Evolutionary conservation across 2,329 filamentous ascomycete species (phyloP), one percentile per base, ranked within the genome.

Genomic region (Colletotrichum nymphaeae): DNA sequence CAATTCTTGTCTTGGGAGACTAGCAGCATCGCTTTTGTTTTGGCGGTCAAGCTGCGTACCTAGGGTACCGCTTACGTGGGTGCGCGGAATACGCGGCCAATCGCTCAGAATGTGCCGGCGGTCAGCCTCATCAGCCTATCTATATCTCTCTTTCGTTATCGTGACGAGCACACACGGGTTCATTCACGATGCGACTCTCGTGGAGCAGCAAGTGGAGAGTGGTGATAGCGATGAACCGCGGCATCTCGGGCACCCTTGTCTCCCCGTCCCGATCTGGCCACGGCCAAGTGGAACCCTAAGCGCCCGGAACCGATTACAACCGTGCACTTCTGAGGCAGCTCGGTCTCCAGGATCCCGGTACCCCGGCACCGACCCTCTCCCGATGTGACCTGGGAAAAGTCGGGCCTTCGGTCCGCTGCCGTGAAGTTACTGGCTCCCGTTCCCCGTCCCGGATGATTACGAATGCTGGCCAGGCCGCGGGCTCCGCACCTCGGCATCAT

Each of bases 331-430:
- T 53, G 56, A 57, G 26, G 46, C 49, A 60, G 56, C 24, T 24
- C 53, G 55, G 32, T 28, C 37, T 59, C 12, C 24, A 32, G 64
- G n/a, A 19, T 42, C 37, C 42, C 42, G 42, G 42, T 49, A 37
- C 37, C 58, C n/a, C 58, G 30, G 65, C 35, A 30, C 58, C 65
- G 32, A 49, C 37, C 37, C n/a, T 28, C 62, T 35, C 53, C 67
- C 57, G 35, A 42, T 59, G 65, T 56, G 52, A 63, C 32, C 19
- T 72, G 35, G 64, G 32, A 42, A 30, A 12, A 49, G 16, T 53
- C 69, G 69, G 69, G 65, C 65, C 57, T 72, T 69, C 65, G 65
- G 69, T 63, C 69, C 65, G 58, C 28, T 72, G 58, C 65, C 69
- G 58, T 63, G 52, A 26, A 19, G 22, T 28, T 8, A 37, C 30